These are phyloP conservation scores for Papiliotrema fonsecae DNA, from an alignment of 1,284 basidiomycete genomes.

Conservation along the genomic window DNA sequence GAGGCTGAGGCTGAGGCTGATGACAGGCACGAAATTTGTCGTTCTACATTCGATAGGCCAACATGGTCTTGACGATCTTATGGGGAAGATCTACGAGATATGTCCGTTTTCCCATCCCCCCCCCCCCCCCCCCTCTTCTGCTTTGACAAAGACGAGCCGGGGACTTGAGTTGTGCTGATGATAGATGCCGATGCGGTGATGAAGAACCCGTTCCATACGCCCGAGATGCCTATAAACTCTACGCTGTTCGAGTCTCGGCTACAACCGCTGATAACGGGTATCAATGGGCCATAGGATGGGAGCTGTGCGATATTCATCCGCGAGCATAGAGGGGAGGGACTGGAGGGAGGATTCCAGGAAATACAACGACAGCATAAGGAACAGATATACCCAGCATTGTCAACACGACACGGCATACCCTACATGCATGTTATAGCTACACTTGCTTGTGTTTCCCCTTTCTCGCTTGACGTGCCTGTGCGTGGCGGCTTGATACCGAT, in stretches of 20 bases:
- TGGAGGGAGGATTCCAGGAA: not conserved
- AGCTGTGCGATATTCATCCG: too few species aligned
- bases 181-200: constrained; percentile 75
- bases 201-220: constrained; percentile 99
- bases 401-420: not conserved
- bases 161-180: not conserved
- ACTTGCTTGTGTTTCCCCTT: not conserved
- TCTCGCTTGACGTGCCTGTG: not conserved
- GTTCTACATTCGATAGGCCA: constrained; percentile 66
- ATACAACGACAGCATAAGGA: not conserved
- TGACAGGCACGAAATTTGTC: constrained; percentile 92
- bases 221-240: constrained; percentile 95
- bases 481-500: not conserved
- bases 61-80: constrained; percentile 59
- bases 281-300: too few species aligned
- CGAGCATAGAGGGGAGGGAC: too few species aligned
- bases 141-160: not conserved
- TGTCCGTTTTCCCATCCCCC: constrained; percentile 58
- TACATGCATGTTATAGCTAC: not conserved
- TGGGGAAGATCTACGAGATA: constrained; percentile 80
- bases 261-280: constrained; percentile 36
- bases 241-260: constrained; percentile 76
- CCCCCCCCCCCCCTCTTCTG: too few species aligned
- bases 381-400: not conserved
- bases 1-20: too few species aligned